Evolutionary conservation across 768 basidiomycete species (phyloP), one percentile per base, ranked within the genome.

Genomic region (Kwoniella europaea): DNA sequence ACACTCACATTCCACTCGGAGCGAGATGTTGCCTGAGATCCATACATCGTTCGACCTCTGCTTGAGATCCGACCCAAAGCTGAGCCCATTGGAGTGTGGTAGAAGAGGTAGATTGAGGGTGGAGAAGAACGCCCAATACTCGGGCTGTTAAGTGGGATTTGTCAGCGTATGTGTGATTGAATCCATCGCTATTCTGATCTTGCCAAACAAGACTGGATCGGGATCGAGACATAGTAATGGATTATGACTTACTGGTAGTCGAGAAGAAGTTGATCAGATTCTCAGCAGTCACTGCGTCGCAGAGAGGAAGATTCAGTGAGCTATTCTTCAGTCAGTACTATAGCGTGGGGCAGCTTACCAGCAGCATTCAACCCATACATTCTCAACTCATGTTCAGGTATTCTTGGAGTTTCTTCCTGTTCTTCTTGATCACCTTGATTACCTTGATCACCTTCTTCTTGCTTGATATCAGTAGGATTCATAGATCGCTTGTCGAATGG

Each of bases 11-110:
- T 22, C 67, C 72, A 20, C 57, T 67, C 24, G 50, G 54, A 9
- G 72, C 72, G 15, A 78, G 61, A 15, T 50, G 27, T 9, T 55
- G 27, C 43, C 65, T 70, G 42, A 74, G 57, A 1, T 56, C 58
- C 43, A 78, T 20, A 50, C 74, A 75, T 43, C 27, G 42, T 29
- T 73, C 52, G 16, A 74, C 56, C 18, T 76, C 74, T 43, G 71
- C 67, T 63, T 77, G 73, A 12, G 68, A 70, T 10, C 56, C 53
- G 22, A 76, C 72, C 69, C 71, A 77, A 22, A 77, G 46, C 56
- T 76, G 79, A 20, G 79, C 76, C 76, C 76, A 80, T 53, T 75
- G 74, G n/a, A 65, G 50, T 2, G 61, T 67, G 7, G 54, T 22
- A 12, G 27, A n/a, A 18, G 24, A 54, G 2, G 57, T 22, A 1